Evolutionary conservation across 495 filamentous ascomycete species (phyloP), one percentile per base, ranked within the genome.

Genomic region (Aspergillus hancockii): DNA sequence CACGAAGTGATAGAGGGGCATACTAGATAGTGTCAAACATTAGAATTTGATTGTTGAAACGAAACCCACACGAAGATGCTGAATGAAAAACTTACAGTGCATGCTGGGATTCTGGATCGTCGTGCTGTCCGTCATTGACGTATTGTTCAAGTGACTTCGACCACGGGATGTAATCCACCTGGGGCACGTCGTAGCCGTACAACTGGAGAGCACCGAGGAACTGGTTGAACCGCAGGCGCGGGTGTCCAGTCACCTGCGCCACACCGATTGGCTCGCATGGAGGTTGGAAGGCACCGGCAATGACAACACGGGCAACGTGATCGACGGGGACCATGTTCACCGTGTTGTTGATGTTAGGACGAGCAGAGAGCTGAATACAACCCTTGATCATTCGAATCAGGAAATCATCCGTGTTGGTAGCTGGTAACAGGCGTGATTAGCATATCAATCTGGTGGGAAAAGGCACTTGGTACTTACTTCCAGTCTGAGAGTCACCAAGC

Each of bases 281-380:
- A 2, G 88, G 87, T 63, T 85, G 79, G 57, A 95, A 78, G 8
- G 86, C 83, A 40, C 83, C 75, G 1, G 92, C 90, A 23, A 91
- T 85, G 22, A 96, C 88, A 16, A 95, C 82, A 8, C 85, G 79
- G 0, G 89, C 85, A 51, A 97, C 93, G 66, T 94, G 90, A 65
- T 87, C 83, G 25, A 97, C 92, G 0, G 94, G 94, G 4, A 96
- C 91, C 68, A 86, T 85, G 75, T 98, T 98, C 67, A 97, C 85
- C 0, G 90, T 93, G 74, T 97, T 98, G 72, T 78, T 67, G 62
- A 98, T 92, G 58, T 83, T 79, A 0, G 94, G 94, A 2, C 88
- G 83, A 25, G 80, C 75, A 0, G 71, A 73, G 0, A 97, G 76
- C 70, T 98, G 94, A 49, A 95, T 82, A 61, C 91, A 96, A 47